Conservation (phyloP, 129 eudicot species). For the Oenanthe sinensis region DNA sequence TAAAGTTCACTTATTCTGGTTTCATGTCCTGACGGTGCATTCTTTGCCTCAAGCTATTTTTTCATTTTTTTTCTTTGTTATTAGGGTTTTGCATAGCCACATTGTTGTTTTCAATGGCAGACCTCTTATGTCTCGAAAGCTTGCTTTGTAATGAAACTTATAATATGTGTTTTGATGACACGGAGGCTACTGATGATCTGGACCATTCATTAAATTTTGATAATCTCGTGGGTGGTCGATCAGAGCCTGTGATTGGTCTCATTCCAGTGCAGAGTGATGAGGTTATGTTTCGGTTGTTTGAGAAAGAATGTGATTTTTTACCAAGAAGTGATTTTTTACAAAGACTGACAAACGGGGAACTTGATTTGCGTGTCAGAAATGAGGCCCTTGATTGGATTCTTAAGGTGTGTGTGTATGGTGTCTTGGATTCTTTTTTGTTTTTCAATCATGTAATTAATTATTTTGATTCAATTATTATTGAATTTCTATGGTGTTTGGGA, state of each 20-base stretch:
- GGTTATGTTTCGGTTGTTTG: slow-evolving; percentile 26
- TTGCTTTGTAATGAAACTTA: slow-evolving; percentile 34
- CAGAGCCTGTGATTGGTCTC: slow-evolving; percentile 15
- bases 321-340: slow-evolving; percentile 40
- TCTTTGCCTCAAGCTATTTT: too few relatives aligned
- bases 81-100: slow-evolving; percentile 9
- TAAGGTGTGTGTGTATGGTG: slow-evolving; percentile 20
- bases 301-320: slow-evolving; percentile 34
- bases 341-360: slow-evolving; percentile 37
- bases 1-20: too few relatives aligned
- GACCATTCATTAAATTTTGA: slow-evolving; percentile 1
- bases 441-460: too few relatives aligned
- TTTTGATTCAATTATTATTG: too few relatives aligned
- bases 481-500: too few relatives aligned
- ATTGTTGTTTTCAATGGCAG: slow-evolving; percentile 27
- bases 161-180: slow-evolving; percentile 39
- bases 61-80: too few relatives aligned
- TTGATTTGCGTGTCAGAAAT: slow-evolving; percentile 42
- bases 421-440: slow-evolving; percentile 5
- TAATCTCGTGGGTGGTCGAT: slow-evolving; percentile 18
- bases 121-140: slow-evolving; percentile 13
- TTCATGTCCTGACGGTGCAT: too few relatives aligned
- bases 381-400: slow-evolving; percentile 50
- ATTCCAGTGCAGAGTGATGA: slow-evolving; percentile 27
- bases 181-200: slow-evolving; percentile 8